Conservation (phyloP, 306 rosid species). For the Vigna mungo region DNA sequence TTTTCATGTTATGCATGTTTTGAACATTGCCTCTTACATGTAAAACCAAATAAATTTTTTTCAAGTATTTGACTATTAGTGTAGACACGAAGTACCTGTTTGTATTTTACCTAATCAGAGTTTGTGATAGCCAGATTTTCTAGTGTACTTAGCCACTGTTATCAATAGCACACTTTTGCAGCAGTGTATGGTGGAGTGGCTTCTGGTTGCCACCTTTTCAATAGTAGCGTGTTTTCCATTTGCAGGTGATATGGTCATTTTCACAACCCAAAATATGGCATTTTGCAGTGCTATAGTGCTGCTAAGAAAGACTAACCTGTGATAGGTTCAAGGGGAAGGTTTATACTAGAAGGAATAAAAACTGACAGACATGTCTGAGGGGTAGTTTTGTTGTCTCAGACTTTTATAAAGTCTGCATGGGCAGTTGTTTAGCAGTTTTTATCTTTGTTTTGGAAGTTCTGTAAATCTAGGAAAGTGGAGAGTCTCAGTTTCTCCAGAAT, state of each 20-base stretch:
- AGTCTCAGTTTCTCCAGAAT: too few species aligned
- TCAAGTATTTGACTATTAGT: background rate
- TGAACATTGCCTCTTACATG: constrained; percentile 3
- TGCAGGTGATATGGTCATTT: background rate
- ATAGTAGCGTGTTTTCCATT: background rate
- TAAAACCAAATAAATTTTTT: background rate
- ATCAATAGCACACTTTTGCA: background rate
- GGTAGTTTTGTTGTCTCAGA: too few species aligned
- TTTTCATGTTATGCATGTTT: constrained; percentile 3
- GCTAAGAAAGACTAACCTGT: background rate
- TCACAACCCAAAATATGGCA: background rate
- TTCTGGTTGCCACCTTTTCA: background rate
- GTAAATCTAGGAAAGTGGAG: too few species aligned
- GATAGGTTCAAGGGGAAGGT: too few species aligned
- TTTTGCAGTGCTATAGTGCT: background rate
- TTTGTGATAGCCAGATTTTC: background rate
- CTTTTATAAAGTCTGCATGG: too few species aligned
- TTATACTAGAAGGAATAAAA: too few species aligned
- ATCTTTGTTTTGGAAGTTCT: too few species aligned
- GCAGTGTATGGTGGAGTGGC: background rate
- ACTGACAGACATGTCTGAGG: too few species aligned
- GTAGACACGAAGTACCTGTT: background rate
- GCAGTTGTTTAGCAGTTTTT: too few species aligned
- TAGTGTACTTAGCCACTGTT: background rate
- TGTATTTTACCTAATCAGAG: background rate